Conservation (phyloP, 768 basidiomycete genomes). For the Gelatoporia subvermispora region DNA sequence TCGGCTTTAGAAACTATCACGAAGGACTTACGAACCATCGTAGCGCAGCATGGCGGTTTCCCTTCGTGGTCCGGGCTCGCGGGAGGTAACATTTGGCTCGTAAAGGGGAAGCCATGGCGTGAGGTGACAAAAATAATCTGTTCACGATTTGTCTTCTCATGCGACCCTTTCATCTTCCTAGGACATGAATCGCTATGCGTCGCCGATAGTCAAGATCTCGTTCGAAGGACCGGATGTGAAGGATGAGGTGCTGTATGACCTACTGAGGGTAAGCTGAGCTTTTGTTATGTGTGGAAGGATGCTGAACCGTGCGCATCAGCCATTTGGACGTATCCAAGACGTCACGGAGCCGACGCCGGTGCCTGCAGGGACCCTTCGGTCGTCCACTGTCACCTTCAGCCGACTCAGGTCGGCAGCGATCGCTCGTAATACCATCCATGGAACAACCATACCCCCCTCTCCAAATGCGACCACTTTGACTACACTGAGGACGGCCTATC, state of each 20-base stretch:
- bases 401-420: conserved; percentile 65
- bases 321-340: conserved; percentile 77
- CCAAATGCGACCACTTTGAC: conserved; percentile 23
- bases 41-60: conserved; percentile 46
- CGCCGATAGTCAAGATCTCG: conserved; percentile 62
- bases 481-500: conserved; percentile 51
- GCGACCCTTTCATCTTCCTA: conserved; percentile 24
- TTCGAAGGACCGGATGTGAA: conserved; percentile 88
- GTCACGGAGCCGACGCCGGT: conserved; percentile 55
- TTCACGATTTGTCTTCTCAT: not conserved
- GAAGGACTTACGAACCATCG: conserved; percentile 38
- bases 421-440: conserved; percentile 80
- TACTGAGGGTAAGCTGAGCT: conserved; percentile 61
- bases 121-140: conserved; percentile 44
- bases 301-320: conserved; percentile 35
- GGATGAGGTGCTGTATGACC: conserved; percentile 73
- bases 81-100: conserved; percentile 59
- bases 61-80: conserved; percentile 58
- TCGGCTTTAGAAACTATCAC: conserved; percentile 45
- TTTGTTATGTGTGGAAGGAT: not conserved
- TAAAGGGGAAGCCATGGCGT: conserved; percentile 74
- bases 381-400: conserved; percentile 55
- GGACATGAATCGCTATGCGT: conserved; percentile 85
- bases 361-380: conserved; percentile 49
- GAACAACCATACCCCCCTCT: conserved; percentile 33